These are phyloP conservation scores for Chlamydomonas eustigma DNA, from an alignment of 139 green algal genomes.

Conservation along the genomic window DNA sequence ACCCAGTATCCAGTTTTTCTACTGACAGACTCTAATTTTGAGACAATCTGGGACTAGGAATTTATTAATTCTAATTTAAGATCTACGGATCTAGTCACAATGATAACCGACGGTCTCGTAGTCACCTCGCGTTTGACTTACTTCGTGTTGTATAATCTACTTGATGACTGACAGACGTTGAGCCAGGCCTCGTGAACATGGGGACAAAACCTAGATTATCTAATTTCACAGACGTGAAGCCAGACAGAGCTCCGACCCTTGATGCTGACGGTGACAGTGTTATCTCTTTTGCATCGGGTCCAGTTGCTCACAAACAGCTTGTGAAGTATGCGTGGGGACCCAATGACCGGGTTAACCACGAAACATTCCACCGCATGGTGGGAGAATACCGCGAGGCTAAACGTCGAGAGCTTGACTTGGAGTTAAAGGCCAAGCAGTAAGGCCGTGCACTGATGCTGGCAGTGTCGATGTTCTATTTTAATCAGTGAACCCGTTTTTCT, in stretches of 20 bases:
- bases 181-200: not conserved
- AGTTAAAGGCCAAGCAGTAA: slow-evolving; percentile 55
- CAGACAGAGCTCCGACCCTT: not conserved
- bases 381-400: slow-evolving; percentile 49
- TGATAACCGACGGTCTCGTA: too few species aligned
- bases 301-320: not conserved
- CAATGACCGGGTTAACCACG: slow-evolving; percentile 49
- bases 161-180: too few species aligned
- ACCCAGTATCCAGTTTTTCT: too few species aligned
- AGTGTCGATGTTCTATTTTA: too few species aligned
- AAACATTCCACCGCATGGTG: slow-evolving; percentile 49
- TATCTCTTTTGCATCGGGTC: slow-evolving; percentile 21
- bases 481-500: too few species aligned
- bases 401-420: slow-evolving; percentile 28
- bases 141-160: too few species aligned
- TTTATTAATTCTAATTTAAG: too few species aligned
- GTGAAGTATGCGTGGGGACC: slow-evolving; percentile 21
- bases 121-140: too few species aligned
- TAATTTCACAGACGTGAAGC: not conserved
- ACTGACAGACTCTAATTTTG: too few species aligned
- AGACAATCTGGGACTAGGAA: too few species aligned
- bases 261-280: slow-evolving; percentile 11
- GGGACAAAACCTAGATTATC: not conserved
- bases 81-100: too few species aligned
- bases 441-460: too few species aligned